Percentiles rank a stretch among this genome's conserved stretches.
Evolutionary conservation across 192 early-diverging fungal genomes (phyloP).

Genomic region (Gaertneriomyces semiglobifer): DNA sequence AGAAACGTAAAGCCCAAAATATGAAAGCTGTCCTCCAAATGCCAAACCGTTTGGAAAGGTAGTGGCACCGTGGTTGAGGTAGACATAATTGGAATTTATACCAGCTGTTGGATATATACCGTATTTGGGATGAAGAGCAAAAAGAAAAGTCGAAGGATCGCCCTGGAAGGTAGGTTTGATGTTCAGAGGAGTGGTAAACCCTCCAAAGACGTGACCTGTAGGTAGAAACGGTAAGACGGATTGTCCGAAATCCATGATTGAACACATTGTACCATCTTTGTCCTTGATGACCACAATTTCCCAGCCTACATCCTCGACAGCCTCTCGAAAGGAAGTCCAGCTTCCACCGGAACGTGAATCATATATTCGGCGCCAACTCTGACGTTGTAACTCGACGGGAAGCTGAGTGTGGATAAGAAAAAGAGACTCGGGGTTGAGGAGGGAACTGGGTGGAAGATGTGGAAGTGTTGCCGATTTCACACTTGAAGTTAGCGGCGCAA

Average conservation of each 20-base stretch:
- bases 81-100: constrained; percentile 23
- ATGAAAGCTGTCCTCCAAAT: constrained; percentile 31
- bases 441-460: too few relatives aligned
- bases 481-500: too few relatives aligned
- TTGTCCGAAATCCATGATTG: not conserved
- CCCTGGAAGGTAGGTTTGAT: constrained; percentile 14
- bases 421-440: too few relatives aligned
- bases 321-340: constrained; percentile 25
- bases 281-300: constrained; percentile 15
- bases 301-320: constrained; percentile 4
- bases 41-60: constrained; percentile 32
- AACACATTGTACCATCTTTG: not conserved
- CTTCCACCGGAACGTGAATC: constrained; percentile 3
- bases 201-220: constrained; percentile 22
- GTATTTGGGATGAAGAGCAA: constrained; percentile 8
- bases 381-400: too few relatives aligned
- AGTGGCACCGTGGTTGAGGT: constrained; percentile 15
- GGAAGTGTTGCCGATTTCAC: too few relatives aligned
- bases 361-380: too few relatives aligned
- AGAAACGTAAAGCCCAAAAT: constrained; percentile 27
- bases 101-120: constrained; percentile 17
- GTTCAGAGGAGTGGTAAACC: not conserved
- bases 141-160: constrained; percentile 12
- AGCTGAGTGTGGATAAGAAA: too few relatives aligned
- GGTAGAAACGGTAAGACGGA: not conserved